A percentile compares a stretch with the other conserved stretches of the same genome.
Conservation (phyloP, 208 protist species). For the Leishmania guyanensis region DNA sequence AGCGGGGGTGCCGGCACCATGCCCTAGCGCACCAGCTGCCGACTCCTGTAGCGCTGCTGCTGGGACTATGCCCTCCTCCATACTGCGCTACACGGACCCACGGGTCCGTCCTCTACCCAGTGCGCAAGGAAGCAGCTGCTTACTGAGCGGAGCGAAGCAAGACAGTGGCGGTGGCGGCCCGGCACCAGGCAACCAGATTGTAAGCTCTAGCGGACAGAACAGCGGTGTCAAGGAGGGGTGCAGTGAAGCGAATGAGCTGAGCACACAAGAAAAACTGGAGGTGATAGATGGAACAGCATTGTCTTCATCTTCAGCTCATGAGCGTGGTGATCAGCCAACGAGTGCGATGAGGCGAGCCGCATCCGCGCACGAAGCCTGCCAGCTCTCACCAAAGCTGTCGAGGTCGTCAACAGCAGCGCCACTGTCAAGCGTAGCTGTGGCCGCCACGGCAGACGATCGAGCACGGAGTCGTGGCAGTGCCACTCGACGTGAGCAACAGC, state of each 20-base stretch:
- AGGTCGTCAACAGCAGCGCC: neutral
- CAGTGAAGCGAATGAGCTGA: neutral
- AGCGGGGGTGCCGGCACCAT: neutral
- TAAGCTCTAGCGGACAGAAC: neutral
- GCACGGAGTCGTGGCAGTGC: neutral
- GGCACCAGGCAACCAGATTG: neutral
- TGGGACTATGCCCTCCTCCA: neutral
- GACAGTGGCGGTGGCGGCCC: neutral
- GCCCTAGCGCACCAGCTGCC: too few relatives aligned
- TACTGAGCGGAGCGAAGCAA: neutral
- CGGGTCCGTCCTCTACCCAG: neutral
- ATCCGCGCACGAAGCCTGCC: neutral
- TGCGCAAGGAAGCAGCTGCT: too few relatives aligned
- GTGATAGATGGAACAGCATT: neutral
- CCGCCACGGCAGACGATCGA: neutral
- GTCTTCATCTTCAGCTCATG: neutral
- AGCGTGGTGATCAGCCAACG: neutral
- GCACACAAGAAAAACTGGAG: neutral
- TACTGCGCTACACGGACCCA: constrained; percentile 2
- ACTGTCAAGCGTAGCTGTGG: neutral
- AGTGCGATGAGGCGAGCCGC: neutral
- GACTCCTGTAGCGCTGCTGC: neutral
- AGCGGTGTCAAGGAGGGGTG: neutral
- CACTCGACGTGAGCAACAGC: neutral
- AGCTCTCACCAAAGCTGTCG: neutral